Base-by-base conservation (phyloP, 2,329 filamentous ascomycete genomes). In the Apiospora phragmitis region DNA sequence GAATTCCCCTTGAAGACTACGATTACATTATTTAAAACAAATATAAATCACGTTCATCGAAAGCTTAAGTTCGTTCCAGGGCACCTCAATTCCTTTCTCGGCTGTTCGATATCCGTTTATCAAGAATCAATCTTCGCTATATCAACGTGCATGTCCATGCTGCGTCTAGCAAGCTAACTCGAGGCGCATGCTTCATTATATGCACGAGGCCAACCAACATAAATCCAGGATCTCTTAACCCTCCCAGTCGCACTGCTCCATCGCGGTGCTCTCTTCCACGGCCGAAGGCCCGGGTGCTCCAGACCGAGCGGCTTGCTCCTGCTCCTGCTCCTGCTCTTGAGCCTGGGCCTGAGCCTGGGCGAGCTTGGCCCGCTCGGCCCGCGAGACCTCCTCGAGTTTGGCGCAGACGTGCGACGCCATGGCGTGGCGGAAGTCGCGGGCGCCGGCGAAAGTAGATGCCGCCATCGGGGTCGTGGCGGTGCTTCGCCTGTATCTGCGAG, bases 391-490 rank as follows among this genome's bases (percentile, higher is more conserved):
- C 55, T 38, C 55, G 18, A 38, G 32, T 32, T 38, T 62, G 55
- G 4, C 8, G 55, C 32, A 62, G 8, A 38, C 1, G 21, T 62
- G 32, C 18, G 32, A 11, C 1, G 55, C 32, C 55, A 62, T 62
- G 29, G 55, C 32, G 18, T 62, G 32, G 55, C 32, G 55, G 21
- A 62, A 18, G 32, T 62, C 55, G 55, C 38, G 42, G 38, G 45
- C 45, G 24, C n/a, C n/a, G 18, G 5, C n/a, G 26, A 67, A 67
- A 67, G 65, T 67, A 41, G 24, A 67, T 32, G 26, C 65, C 41
- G 38, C 65, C 65, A 32, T 67, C 65, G 14, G 38, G 16, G 24
- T 67, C 65, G n/a, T 67, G 65, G 38, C 65, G 65, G 65, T 67
- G 65, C 14, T 21, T 43, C 18, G 65, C 38, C 29, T 29, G 38